phyloP scores from a whole-genome alignment of 257 asterid genomes.

The Solanum dulcamara region DNA sequence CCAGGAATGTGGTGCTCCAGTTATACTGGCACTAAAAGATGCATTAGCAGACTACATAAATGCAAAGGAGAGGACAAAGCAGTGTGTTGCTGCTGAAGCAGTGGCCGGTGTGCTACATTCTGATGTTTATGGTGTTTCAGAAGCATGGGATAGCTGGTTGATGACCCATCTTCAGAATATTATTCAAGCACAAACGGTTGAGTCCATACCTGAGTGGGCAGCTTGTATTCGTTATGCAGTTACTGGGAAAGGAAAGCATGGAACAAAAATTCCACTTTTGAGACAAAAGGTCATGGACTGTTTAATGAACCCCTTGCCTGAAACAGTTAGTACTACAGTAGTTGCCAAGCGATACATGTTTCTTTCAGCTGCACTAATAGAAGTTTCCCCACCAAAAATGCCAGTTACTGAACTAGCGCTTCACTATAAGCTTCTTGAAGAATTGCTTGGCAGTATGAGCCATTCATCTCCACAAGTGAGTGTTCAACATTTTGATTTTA shows the following conservation, averaged over 20 bases:
- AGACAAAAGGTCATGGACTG: slow-evolving; percentile 79
- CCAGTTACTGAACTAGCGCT: slow-evolving; percentile 45
- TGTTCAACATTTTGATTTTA: neutral
- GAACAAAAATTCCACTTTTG: slow-evolving; percentile 70
- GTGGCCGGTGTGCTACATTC: slow-evolving; percentile 94
- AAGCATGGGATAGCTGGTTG: slow-evolving; percentile 97
- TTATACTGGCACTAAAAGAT: slow-evolving; percentile 53
- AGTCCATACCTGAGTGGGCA: slow-evolving; percentile 94
- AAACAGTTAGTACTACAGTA: slow-evolving; percentile 61
- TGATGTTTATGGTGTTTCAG: slow-evolving; percentile 75
- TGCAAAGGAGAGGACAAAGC: slow-evolving; percentile 92
- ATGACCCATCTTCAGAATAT: slow-evolving; percentile 54
- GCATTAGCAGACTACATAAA: slow-evolving; percentile 67
- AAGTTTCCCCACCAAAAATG: slow-evolving; percentile 80
- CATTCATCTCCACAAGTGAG: slow-evolving; percentile 98
- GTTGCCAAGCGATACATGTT: slow-evolving; percentile 86
- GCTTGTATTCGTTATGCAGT: slow-evolving; percentile 92
- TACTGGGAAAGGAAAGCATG: slow-evolving; percentile 90
- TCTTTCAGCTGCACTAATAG: slow-evolving; percentile 85
- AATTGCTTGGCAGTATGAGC: slow-evolving; percentile 77
- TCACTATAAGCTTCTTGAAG: slow-evolving; percentile 75
- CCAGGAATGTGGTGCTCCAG: slow-evolving; percentile 97
- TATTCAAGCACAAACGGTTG: slow-evolving; percentile 75
- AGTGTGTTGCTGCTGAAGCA: slow-evolving; percentile 99
- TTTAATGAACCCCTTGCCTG: slow-evolving; percentile 74